Percentiles rank a stretch among this genome's conserved stretches.
These are phyloP conservation scores for Fusarium marasasianum DNA, from an alignment of 2,329 filamentous ascomycete genomes.

Conservation along the genomic window DNA sequence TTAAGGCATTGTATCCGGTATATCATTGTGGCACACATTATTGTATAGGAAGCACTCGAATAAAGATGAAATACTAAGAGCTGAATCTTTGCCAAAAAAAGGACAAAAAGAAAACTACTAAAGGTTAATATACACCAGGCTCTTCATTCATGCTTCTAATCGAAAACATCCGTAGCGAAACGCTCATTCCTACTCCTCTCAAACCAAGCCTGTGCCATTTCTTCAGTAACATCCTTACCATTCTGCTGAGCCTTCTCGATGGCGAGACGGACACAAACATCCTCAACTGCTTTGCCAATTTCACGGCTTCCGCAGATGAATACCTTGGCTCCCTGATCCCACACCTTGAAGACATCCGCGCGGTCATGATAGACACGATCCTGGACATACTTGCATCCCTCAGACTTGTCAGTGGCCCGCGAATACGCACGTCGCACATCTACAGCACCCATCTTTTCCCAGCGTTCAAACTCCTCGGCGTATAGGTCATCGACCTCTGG, in stretches of 20 bases:
- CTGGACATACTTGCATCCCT: conserved; percentile 61
- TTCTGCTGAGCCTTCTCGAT: conserved; percentile 45
- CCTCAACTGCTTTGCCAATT: conserved; percentile 59
- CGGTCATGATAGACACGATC: conserved; percentile 52
- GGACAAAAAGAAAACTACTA: too few species aligned
- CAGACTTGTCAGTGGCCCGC: conserved; percentile 51
- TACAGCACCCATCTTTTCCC: conserved; percentile 62
- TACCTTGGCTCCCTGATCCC: conserved; percentile 60
- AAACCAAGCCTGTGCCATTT: conserved; percentile 58
- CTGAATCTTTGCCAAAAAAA: neutral
- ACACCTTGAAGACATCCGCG: conserved; percentile 50
- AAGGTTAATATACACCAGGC: too few species aligned
- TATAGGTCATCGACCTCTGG: conserved; percentile 69
- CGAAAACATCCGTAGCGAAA: conserved; percentile 70
- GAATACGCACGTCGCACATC: conserved; percentile 67
- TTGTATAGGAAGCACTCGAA: neutral
- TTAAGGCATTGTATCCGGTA: too few species aligned
- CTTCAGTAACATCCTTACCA: conserved; percentile 43
- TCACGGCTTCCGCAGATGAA: conserved; percentile 72
- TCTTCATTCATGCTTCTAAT: conserved; percentile 46
- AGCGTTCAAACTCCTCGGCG: conserved; percentile 64
- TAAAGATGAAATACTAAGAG: neutral
- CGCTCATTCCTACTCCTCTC: conserved; percentile 62
- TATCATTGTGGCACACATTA: neutral
- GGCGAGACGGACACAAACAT: conserved; percentile 50